phyloP scores from a whole-genome alignment of 1,139 yeast species.

The Suhomyces bokatorum region DNA sequence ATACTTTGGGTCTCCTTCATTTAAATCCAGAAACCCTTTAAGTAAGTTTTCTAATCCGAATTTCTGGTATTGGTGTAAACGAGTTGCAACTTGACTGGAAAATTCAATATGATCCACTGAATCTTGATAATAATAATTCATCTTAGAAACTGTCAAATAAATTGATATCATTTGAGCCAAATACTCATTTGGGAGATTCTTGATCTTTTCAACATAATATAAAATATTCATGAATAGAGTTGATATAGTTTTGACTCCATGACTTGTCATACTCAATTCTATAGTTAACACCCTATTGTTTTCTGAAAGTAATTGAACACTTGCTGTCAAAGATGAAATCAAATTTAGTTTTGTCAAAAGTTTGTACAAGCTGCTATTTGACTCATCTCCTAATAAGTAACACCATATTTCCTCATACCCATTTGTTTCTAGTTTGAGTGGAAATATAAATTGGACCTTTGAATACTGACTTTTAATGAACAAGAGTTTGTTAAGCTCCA shows the following conservation, averaged over 20 bases:
- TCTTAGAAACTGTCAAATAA: conserved; percentile 42
- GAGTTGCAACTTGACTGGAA: conserved; percentile 37
- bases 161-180: conserved; percentile 38
- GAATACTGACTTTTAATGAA: conserved; percentile 10
- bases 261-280: conserved; percentile 46
- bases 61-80: conserved; percentile 28
- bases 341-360: conserved; percentile 27
- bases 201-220: conserved; percentile 20
- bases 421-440: conserved; percentile 19
- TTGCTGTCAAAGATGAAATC: conserved; percentile 38
- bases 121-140: conserved; percentile 45
- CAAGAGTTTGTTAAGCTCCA: conserved; percentile 7
- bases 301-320: conserved; percentile 36
- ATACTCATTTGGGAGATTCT: neutral
- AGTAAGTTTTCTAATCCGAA: conserved; percentile 38
- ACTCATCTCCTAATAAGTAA: conserved; percentile 63
- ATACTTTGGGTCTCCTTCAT: conserved; percentile 18
- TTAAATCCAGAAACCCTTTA: conserved; percentile 35
- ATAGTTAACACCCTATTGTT: conserved; percentile 38
- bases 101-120: conserved; percentile 45
- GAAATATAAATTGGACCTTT: conserved; percentile 40
- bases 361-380: conserved; percentile 43
- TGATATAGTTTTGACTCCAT: conserved; percentile 34
- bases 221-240: conserved; percentile 32
- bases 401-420: conserved; percentile 51